These are phyloP conservation scores for Trichoderma erinaceum DNA, from an alignment of 495 filamentous ascomycete species.

Conservation along the genomic window DNA sequence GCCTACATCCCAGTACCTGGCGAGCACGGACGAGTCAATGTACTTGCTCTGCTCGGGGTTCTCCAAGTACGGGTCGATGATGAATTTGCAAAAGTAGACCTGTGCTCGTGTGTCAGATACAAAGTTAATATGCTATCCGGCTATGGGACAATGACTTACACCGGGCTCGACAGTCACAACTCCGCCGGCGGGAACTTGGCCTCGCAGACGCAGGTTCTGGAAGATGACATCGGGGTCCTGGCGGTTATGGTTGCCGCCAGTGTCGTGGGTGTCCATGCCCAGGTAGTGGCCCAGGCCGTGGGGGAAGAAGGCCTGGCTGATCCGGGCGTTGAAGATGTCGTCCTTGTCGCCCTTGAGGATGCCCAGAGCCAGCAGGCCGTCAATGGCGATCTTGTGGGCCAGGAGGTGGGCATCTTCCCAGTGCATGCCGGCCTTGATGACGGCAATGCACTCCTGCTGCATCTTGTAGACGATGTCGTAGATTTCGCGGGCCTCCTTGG, in stretches of 20 bases:
- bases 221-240: constrained; percentile 79
- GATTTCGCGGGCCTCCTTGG: constrained; percentile 62
- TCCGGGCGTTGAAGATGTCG: constrained; percentile 66
- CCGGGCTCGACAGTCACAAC: constrained; percentile 91
- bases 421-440: constrained; percentile 65
- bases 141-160: constrained; percentile 38
- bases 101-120: constrained; percentile 23
- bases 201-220: constrained; percentile 75
- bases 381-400: constrained; percentile 77
- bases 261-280: constrained; percentile 93
- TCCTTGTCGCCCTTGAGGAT: constrained; percentile 63
- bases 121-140: too few relatives aligned
- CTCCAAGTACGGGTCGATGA: constrained; percentile 75
- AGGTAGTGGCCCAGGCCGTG: constrained; percentile 90
- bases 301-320: constrained; percentile 84
- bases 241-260: constrained; percentile 82
- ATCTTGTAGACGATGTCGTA: constrained; percentile 84
- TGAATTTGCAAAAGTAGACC: constrained; percentile 93
- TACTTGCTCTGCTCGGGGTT: constrained; percentile 62
- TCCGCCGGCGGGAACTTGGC: constrained; percentile 63
- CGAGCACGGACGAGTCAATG: constrained; percentile 67
- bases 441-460: constrained; percentile 69
- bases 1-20: constrained; percentile 84
- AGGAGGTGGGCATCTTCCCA: constrained; percentile 80
- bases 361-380: constrained; percentile 67